Evolutionary conservation across 2,329 filamentous ascomycete species (phyloP), one percentile per base, ranked within the genome.

Genomic region (Penicillium griseofulvum): DNA sequence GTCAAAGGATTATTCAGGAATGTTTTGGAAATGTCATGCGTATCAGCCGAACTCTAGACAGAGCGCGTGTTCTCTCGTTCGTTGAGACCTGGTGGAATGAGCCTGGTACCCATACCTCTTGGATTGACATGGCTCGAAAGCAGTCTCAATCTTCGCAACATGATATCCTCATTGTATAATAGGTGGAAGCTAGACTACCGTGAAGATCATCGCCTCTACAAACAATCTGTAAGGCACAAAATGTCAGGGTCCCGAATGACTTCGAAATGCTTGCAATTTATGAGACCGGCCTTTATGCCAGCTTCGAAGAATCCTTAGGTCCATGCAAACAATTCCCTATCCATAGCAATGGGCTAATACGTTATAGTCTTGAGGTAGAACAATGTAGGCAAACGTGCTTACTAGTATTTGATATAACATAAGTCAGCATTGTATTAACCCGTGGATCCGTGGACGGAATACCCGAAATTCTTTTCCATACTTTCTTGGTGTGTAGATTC

Each of bases 61-160:
- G 55, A 37, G 29, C 47, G 38, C 55, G 55, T 17, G 52, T 57
- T 2, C 17, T 57, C 17, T 51, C 52, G 3, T 57, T 57, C 17
- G 33, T 57, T 38, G 37, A 57, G 33, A 39, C 24, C 11, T 55
- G 52, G 52, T 57, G 55, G 55, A 47, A 16, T 5, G 24, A 43
- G 1, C 31, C 45, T 28, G 31, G 16, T 36, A 28, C 9, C 22
- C 38, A 41, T 14, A 29, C 34, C 2, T 58, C 45, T 17, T 64
- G 60, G 62, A 63, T 63, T 31, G 42, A 58, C 7, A 34, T 60
- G 41, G 59, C 59, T 26, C 46, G 62, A n/a, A 37, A 38, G 22
- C 42, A 49, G 26, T 50, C 46, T 12, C 38, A 19, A n/a, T 34
- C 49, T 31, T 28, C 29, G 7, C 42, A 58, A n/a, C 47, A 34